These are phyloP conservation scores for Entomortierella beljakovae DNA, from an alignment of 192 early-diverging fungal species.

Conservation along the genomic window DNA sequence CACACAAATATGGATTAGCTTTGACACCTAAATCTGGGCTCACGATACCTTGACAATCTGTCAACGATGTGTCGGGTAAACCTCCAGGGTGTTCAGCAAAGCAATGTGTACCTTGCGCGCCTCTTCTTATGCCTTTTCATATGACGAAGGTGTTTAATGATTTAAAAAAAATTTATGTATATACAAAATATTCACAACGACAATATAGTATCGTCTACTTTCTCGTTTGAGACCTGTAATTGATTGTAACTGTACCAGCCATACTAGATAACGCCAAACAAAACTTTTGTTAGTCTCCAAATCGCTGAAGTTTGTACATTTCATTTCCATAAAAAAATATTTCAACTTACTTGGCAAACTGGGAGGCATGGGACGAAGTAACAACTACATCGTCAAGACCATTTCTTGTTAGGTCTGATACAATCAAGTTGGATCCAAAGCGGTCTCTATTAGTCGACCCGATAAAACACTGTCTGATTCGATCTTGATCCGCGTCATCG, in stretches of 20 bases:
- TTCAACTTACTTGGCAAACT: constrained; percentile 32
- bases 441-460: constrained; percentile 25
- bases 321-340: constrained; percentile 1
- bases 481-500: constrained; percentile 9
- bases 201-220: neutral
- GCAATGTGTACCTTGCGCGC: too few species aligned
- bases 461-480: constrained; percentile 38
- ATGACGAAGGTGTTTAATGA: too few species aligned
- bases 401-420: constrained; percentile 32
- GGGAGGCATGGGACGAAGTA: constrained; percentile 41
- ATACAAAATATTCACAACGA: too few species aligned
- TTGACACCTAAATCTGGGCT: too few species aligned
- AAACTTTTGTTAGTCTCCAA: too few species aligned
- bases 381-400: constrained; percentile 37
- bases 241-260: constrained; percentile 33
- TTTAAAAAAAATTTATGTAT: too few species aligned
- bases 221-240: neutral
- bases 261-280: constrained; percentile 4
- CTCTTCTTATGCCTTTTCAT: too few species aligned
- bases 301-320: neutral
- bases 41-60: too few species aligned
- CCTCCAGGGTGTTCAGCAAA: too few species aligned
- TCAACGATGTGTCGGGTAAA: too few species aligned
- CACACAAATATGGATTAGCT: too few species aligned
- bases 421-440: constrained; percentile 37